phyloP scores from a whole-genome alignment of 225 moss, liverwort and hornwort species.

The Asterella californica region DNA sequence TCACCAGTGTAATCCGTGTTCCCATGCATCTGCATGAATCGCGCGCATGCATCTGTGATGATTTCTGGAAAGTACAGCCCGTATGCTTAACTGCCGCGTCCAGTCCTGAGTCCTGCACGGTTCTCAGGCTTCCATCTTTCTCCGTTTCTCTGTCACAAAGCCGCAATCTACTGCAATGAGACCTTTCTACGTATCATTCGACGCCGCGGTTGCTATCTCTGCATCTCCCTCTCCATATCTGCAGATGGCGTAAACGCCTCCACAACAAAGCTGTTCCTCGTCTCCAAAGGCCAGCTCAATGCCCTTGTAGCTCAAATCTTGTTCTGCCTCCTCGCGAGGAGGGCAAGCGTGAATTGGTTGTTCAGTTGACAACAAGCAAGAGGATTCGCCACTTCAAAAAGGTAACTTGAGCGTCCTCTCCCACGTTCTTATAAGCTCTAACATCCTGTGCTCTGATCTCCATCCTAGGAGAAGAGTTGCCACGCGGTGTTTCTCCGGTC shows the following conservation, averaged over 20 bases:
- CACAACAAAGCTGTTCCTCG: not conserved
- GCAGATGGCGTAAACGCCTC: not conserved
- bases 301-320: not conserved
- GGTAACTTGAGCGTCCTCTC: not conserved
- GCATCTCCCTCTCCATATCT: conserved; percentile 13
- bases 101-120: no score
- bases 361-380: not conserved
- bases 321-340: not conserved
- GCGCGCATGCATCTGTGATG: not conserved
- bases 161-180: not conserved
- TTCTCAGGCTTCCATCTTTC: not conserved
- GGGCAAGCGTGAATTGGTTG: not conserved
- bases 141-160: not conserved
- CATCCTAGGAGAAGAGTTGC: not conserved
- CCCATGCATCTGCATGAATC: not conserved
- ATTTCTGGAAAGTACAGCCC: not conserved
- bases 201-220: conserved; percentile 14
- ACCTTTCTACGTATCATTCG: not conserved
- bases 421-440: not conserved
- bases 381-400: not conserved
- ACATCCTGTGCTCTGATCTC: not conserved
- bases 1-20: not conserved
- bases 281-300: not conserved
- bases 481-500: not conserved
- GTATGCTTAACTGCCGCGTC: conserved; percentile 15